Evolutionary conservation across 1,139 yeast genomes (phyloP), one percentile per base, ranked within the genome.

Genomic region (Debaryomycetaceae sp.): DNA sequence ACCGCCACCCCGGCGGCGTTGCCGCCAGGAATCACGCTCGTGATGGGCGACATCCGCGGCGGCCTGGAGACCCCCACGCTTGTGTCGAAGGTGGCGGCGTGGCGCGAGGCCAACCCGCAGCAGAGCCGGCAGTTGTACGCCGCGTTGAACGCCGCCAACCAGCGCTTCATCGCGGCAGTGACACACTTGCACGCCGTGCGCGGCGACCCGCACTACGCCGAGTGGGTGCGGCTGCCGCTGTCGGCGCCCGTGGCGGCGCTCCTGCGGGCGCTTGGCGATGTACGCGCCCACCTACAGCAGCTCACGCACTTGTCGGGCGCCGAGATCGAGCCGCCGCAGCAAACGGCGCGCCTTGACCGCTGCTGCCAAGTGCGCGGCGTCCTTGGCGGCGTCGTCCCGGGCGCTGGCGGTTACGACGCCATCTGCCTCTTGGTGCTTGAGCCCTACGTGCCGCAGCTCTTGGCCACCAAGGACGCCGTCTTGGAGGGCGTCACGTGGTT

Each of bases 401-500:
- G 98, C 2, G 98, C 98, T 0, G 98, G 98, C 15, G 98, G 98
- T 0, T 83, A 77, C 51, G 98, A 91, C 61, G 98, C 98, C 1
- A 75, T 91, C 23, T 74, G 94, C 37, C 49, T 89, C 18, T 56
- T 91, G 20, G 81, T 82, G 3, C 59, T 73, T 3, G 78, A 71
- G 18, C 52, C 56, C 1, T 56, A 75, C 4, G 54, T 76, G 4
- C 50, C 51, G 0, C 36, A 49, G 3, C 61, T 84, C 27, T 45
- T 56, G 10, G 67, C 78, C 0, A 38, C 43, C 1, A 27, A 28
- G 1, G 54, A 53, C 18, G 28, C 34, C 2, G 39, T 40, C 14
- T 74, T 77, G 37, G 36, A 45, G 3, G 51, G 56, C 16, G 85
- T 82, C 1, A 58, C 68, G 4, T 82, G 91, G 89, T 59, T 83